Percentiles rank a stretch among this genome's conserved stretches.
phyloP scores from a whole-genome alignment of 805 yeast species.

The Kurtzmaniella fragi region DNA sequence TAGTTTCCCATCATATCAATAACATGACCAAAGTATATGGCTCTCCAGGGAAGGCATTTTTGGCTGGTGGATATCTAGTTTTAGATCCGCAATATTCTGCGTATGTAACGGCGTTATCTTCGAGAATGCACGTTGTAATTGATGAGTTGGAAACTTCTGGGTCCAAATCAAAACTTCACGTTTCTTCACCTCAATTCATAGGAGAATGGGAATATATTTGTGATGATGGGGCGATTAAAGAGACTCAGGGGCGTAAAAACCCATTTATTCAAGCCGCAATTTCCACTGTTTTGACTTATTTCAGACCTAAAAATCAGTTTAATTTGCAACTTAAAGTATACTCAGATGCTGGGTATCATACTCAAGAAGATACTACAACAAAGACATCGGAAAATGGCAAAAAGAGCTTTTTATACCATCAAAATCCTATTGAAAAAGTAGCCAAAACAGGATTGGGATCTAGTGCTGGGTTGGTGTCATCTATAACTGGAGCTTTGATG shows the following conservation, averaged over 20 bases:
- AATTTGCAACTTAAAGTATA: constrained; percentile 53
- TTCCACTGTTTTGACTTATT: constrained; percentile 49
- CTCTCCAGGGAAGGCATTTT: constrained; percentile 92
- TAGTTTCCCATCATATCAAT: no score
- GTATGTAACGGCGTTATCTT: constrained; percentile 80
- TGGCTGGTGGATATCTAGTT: constrained; percentile 94
- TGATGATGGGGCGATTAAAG: constrained; percentile 16
- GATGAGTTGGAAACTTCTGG: constrained; percentile 6
- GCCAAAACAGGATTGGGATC: constrained; percentile 96
- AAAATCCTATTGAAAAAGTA: constrained; percentile 56
- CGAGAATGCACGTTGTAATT: constrained; percentile 81
- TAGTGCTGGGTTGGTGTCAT: constrained; percentile 89
- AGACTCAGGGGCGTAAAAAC: constrained; percentile 39
- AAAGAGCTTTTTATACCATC: constrained; percentile 56
- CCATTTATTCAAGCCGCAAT: constrained; percentile 74
- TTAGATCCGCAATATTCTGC: constrained; percentile 71
- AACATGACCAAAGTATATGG: constrained; percentile 55
- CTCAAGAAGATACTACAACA: constrained; percentile 48
- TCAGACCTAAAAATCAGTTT: constrained; percentile 26
- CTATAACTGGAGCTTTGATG: constrained; percentile 64
- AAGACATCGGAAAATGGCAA: constrained; percentile 30
- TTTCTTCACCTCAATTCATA: constrained; percentile 73
- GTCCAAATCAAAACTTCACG: constrained; percentile 27
- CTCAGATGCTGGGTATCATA: constrained; percentile 88
- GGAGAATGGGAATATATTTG: constrained; percentile 65